phyloP scores from a whole-genome alignment of 768 basidiomycete species.

The Tremella fuciformis region DNA sequence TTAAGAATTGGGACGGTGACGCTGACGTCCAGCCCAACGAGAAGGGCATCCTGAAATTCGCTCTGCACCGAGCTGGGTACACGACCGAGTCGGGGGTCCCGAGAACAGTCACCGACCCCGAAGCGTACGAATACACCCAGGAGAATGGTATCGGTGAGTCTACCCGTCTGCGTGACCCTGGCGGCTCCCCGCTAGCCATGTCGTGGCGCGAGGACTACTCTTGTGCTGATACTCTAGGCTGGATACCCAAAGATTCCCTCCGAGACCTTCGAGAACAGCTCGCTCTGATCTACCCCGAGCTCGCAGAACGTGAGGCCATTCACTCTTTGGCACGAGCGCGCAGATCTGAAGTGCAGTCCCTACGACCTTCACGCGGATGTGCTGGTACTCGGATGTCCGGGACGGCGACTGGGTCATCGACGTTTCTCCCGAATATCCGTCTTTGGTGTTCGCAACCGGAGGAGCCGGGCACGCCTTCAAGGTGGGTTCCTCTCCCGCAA shows the following conservation, averaged over 20 bases:
- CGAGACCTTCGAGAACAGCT: constrained; percentile 7
- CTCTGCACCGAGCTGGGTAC: constrained; percentile 22
- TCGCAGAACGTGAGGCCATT: constrained; percentile 17
- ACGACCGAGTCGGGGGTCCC: constrained; percentile 17
- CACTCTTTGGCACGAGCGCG: neutral
- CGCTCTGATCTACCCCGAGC: constrained; percentile 14
- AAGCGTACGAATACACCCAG: constrained; percentile 12
- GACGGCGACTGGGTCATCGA: constrained; percentile 28
- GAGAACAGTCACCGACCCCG: constrained; percentile 21
- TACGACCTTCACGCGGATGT: constrained; percentile 24
- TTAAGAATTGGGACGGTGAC: no score
- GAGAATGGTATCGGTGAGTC: constrained; percentile 17
- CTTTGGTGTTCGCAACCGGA: constrained; percentile 20
- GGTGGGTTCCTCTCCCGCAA: neutral
- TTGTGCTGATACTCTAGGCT: constrained; percentile 13
- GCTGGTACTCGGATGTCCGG: constrained; percentile 22
- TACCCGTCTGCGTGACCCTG: neutral
- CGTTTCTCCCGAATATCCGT: constrained; percentile 16
- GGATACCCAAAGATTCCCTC: constrained; percentile 21
- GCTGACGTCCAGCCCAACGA: constrained; percentile 15
- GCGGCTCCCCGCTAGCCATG: no score
- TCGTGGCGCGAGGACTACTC: no score
- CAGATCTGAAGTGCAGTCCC: constrained; percentile 11
- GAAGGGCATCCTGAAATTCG: constrained; percentile 23
- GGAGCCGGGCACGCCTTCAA: constrained; percentile 28